Conservation (phyloP, 148 eudicot species). For the Drosera capensis region DNA sequence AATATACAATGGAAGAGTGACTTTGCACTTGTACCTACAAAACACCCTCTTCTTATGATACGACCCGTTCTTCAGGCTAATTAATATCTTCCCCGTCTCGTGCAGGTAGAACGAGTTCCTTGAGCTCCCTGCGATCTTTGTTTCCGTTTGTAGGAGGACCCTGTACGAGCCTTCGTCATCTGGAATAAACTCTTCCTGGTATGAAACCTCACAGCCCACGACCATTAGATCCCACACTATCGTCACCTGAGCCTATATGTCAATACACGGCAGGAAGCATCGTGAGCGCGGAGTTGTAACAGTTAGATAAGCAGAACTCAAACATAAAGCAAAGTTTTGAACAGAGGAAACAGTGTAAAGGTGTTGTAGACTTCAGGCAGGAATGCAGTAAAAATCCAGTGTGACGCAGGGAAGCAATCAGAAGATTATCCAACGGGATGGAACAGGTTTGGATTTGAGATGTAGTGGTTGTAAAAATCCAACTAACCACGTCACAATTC, state of each 20-base stretch:
- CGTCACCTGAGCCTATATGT: constrained; percentile 27
- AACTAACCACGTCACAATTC: too few species aligned
- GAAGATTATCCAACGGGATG: too few species aligned
- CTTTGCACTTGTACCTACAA: constrained; percentile 40
- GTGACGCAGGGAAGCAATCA: too few species aligned
- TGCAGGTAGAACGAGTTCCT: constrained; percentile 54
- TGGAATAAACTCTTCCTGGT: constrained; percentile 71
- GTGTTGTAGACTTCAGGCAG: too few species aligned
- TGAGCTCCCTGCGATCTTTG: constrained; percentile 23
- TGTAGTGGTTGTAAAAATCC: too few species aligned
- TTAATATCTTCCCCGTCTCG: constrained; percentile 69
- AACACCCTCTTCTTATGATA: constrained; percentile 43
- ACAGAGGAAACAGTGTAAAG: too few species aligned
- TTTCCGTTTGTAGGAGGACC: constrained; percentile 43
- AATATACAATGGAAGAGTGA: constrained; percentile 40
- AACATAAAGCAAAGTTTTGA: too few species aligned
- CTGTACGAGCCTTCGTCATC: constrained; percentile 78
- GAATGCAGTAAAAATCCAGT: too few species aligned
- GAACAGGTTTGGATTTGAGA: too few species aligned
- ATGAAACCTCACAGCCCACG: constrained; percentile 48
- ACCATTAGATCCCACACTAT: constrained; percentile 44
- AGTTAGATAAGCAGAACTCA: background rate
- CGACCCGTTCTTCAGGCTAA: constrained; percentile 35
- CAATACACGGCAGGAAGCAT: background rate
- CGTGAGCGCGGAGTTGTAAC: background rate